phyloP scores from a whole-genome alignment of 345 rosid genomes.

The Aegle marmelos region DNA sequence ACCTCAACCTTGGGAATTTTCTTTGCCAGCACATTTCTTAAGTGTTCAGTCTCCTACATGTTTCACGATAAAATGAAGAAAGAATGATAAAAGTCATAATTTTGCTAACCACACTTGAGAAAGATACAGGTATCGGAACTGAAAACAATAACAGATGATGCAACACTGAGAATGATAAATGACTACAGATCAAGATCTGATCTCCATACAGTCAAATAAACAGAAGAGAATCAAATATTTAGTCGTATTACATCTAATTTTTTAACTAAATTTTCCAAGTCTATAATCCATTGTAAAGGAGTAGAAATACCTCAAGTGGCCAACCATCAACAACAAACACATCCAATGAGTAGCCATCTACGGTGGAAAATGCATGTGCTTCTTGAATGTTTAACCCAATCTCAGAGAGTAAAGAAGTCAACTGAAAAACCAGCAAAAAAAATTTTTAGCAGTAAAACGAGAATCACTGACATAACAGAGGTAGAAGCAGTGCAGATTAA shows the following conservation, averaged over 20 bases:
- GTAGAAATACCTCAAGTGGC: conserved; percentile 44
- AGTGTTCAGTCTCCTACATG: conserved; percentile 54
- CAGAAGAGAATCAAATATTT: not conserved
- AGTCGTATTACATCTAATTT: not conserved
- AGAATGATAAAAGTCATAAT: not conserved
- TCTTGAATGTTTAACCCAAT: conserved; percentile 67
- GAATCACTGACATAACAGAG: not conserved
- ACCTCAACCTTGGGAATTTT: conserved; percentile 55
- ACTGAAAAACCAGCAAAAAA: conserved; percentile 41
- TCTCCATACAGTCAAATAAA: not conserved
- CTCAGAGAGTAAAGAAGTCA: conserved; percentile 60
- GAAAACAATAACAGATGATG: not conserved
- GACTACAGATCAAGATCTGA: conserved; percentile 3
- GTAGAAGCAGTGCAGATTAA: not conserved
- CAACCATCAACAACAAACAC: conserved; percentile 70
- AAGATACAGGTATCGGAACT: not conserved
- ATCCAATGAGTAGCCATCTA: conserved; percentile 70
- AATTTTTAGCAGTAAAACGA: not conserved
- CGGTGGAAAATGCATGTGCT: conserved; percentile 73
- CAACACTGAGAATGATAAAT: conserved; percentile 1
- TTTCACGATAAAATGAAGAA: not conserved
- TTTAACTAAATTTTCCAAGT: conserved; percentile 1
- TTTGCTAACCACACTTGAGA: not conserved
- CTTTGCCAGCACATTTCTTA: conserved; percentile 40
- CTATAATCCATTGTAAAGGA: not conserved